These are phyloP conservation scores for Pichia inconspicua DNA, from an alignment of 1,139 yeast species.

Conservation along the genomic window DNA sequence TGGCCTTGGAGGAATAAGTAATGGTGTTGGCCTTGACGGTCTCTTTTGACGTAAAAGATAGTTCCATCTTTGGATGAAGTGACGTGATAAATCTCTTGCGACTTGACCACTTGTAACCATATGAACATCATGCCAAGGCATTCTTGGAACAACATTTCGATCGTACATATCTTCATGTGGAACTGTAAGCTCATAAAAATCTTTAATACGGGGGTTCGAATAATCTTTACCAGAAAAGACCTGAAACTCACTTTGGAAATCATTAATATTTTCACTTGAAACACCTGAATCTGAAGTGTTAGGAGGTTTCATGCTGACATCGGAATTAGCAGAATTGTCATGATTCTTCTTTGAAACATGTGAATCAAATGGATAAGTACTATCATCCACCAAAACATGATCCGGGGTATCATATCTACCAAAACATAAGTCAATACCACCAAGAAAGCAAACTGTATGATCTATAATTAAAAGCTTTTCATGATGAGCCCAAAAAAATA, in stretches of 20 bases:
- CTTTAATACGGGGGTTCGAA: slow-evolving; percentile 89
- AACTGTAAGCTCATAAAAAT: slow-evolving; percentile 68
- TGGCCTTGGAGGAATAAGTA: slow-evolving; percentile 88
- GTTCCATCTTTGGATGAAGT: slow-evolving; percentile 97
- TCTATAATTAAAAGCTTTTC: slow-evolving; percentile 87
- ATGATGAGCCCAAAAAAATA: slow-evolving; percentile 98
- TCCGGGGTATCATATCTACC: slow-evolving; percentile 97
- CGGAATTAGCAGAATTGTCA: neutral
- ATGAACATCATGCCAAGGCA: slow-evolving; percentile 99
- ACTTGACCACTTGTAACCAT: slow-evolving; percentile 95
- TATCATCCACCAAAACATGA: slow-evolving; percentile 81
- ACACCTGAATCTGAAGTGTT: neutral
- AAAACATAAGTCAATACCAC: slow-evolving; percentile 92
- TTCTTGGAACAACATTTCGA: slow-evolving; percentile 70
- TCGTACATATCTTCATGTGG: slow-evolving; percentile 94
- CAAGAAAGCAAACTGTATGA: slow-evolving; percentile 81
- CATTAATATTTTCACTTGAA: neutral
- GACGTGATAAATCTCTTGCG: slow-evolving; percentile 87
- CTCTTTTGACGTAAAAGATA: slow-evolving; percentile 84
- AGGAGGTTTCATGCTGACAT: neutral
- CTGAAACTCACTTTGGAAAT: slow-evolving; percentile 10
- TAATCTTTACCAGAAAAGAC: slow-evolving; percentile 96
- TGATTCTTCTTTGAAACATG: neutral
- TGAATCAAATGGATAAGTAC: slow-evolving; percentile 34
- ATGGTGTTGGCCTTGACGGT: slow-evolving; percentile 89